These are phyloP conservation scores for Linum lewisii DNA, from an alignment of 345 rosid species.

Conservation along the genomic window DNA sequence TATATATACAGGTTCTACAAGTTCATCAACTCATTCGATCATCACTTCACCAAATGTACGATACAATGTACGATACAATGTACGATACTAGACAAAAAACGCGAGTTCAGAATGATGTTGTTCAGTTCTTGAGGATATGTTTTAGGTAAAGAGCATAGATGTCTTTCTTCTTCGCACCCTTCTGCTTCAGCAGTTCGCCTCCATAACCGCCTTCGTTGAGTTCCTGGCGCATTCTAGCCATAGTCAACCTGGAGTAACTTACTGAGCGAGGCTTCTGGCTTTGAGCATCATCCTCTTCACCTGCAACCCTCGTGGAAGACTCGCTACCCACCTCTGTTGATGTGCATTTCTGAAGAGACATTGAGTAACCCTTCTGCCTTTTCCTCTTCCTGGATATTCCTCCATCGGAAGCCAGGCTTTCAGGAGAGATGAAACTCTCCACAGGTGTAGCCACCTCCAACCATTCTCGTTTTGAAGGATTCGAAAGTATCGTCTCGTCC, in stretches of 20 bases:
- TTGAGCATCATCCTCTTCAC: not conserved
- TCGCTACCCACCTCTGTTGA: conserved; percentile 8
- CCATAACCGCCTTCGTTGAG: conserved; percentile 30
- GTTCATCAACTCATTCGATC: not conserved
- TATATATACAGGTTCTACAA: not conserved
- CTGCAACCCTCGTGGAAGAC: not conserved
- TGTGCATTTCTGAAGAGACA: conserved; percentile 26
- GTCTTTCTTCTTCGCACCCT: conserved; percentile 33
- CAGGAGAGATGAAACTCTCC: conserved; percentile 10
- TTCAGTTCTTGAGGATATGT: conserved; percentile 21
- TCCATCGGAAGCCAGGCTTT: conserved; percentile 12
- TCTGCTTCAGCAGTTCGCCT: conserved; percentile 27
- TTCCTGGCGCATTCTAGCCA: conserved; percentile 28
- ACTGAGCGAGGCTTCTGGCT: conserved; percentile 6
- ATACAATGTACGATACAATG: too few species aligned
- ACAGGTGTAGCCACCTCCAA: conserved; percentile 14
- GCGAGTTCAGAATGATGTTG: conserved; percentile 6
- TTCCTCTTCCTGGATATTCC: conserved; percentile 10
- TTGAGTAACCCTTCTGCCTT: conserved; percentile 10
- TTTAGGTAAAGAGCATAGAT: conserved; percentile 27
- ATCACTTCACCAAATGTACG: not conserved
- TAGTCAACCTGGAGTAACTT: conserved; percentile 25
- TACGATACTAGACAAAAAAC: too few species aligned
- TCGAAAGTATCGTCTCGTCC: not conserved
- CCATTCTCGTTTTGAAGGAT: conserved; percentile 27